These are phyloP conservation scores for Thelonectria olida DNA, from an alignment of 2,329 filamentous ascomycete species.

Conservation along the genomic window DNA sequence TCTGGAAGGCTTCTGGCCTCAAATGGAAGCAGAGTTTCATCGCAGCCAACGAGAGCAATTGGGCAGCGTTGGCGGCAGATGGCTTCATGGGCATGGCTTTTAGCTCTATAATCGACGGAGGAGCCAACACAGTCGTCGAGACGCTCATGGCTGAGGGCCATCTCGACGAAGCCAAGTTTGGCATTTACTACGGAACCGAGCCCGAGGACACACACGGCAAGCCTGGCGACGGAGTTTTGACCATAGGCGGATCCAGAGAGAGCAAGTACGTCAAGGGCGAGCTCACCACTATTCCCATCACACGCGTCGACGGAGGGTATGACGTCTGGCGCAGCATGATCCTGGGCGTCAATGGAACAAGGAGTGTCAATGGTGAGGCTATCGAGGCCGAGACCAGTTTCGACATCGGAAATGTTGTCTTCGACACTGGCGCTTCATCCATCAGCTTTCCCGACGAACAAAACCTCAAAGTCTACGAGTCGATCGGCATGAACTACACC, in stretches of 20 bases:
- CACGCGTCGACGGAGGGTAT: slow-evolving; percentile 28
- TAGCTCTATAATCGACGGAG: slow-evolving; percentile 42
- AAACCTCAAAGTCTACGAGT: slow-evolving; percentile 43
- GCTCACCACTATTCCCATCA: slow-evolving; percentile 31
- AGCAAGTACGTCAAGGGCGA: slow-evolving; percentile 41
- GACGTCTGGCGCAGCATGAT: slow-evolving; percentile 45
- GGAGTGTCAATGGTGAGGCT: slow-evolving; percentile 31
- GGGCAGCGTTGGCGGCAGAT: slow-evolving; percentile 43
- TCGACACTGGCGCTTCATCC: slow-evolving; percentile 45
- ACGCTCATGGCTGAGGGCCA: slow-evolving; percentile 40
- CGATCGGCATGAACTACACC: slow-evolving; percentile 48
- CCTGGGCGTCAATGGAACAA: slow-evolving; percentile 7
- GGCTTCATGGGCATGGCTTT: slow-evolving; percentile 50
- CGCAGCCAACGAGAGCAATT: slow-evolving; percentile 41
- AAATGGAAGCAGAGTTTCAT: slow-evolving; percentile 46
- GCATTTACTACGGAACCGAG: slow-evolving; percentile 42
- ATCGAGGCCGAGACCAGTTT: slow-evolving; percentile 13
- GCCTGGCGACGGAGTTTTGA: slow-evolving; percentile 40
- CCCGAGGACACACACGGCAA: slow-evolving; percentile 15
- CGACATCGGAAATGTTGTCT: slow-evolving; percentile 37
- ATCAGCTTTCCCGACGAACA: slow-evolving; percentile 40
- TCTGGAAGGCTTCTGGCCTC: slow-evolving; percentile 30
- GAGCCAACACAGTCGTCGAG: slow-evolving; percentile 45
- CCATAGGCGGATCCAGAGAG: slow-evolving; percentile 45
- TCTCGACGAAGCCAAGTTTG: slow-evolving; percentile 45